These are phyloP conservation scores for Kregervanrija fluxuum DNA, from an alignment of 805 yeast species.

Conservation along the genomic window DNA sequence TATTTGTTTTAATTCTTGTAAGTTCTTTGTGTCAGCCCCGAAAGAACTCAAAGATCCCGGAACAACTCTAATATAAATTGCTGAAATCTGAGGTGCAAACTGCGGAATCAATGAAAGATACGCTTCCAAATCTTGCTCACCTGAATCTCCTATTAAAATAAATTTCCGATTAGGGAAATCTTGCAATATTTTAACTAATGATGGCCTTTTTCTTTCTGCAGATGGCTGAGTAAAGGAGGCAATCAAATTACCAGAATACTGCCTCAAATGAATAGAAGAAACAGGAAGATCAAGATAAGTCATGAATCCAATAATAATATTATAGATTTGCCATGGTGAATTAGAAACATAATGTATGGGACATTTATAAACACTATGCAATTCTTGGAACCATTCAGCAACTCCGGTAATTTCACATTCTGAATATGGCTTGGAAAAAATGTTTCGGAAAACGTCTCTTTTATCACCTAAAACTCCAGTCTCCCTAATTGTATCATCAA, in stretches of 20 bases:
- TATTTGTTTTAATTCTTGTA: slow-evolving; percentile 16
- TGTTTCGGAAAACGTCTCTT: slow-evolving; percentile 71
- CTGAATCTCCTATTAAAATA: slow-evolving; percentile 88
- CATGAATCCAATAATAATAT: slow-evolving; percentile 52
- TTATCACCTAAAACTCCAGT: slow-evolving; percentile 91
- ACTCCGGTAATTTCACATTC: slow-evolving; percentile 74
- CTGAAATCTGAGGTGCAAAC: slow-evolving; percentile 59
- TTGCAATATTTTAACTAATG: slow-evolving; percentile 51
- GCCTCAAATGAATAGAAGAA: slow-evolving; percentile 84
- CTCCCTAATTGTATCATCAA: slow-evolving; percentile 87
- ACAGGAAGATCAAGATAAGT: slow-evolving; percentile 51
- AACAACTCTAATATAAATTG: slow-evolving; percentile 77
- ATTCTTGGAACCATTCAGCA: slow-evolving; percentile 58
- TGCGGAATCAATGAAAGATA: slow-evolving; percentile 60
- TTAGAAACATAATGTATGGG: slow-evolving; percentile 89
- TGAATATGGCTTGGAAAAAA: slow-evolving; percentile 57
- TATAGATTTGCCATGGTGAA: slow-evolving; percentile 86
- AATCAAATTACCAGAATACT: slow-evolving; percentile 75
- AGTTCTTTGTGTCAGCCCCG: slow-evolving; percentile 29
- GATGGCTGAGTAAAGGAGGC: slow-evolving; percentile 84
- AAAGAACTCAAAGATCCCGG: slow-evolving; percentile 56
- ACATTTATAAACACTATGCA: slow-evolving; percentile 35
- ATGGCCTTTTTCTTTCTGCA: slow-evolving; percentile 65
- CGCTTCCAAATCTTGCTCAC: slow-evolving; percentile 92
- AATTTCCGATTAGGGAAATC: slow-evolving; percentile 79